Base-by-base conservation (phyloP, 768 basidiomycete species). In the Leccinum olivaceopallidum region DNA sequence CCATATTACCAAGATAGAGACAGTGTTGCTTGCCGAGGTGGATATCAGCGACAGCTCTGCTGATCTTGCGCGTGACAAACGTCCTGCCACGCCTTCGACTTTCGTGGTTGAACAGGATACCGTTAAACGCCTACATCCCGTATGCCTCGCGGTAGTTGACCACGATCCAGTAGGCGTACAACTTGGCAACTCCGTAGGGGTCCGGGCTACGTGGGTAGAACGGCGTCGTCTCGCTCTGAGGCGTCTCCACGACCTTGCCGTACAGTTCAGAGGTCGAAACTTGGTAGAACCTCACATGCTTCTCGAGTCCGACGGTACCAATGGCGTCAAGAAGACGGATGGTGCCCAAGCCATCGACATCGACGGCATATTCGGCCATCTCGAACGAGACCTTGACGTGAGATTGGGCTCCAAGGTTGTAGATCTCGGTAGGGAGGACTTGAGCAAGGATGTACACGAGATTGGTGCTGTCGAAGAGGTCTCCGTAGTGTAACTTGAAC, bases 321-420 rank as follows among this genome's bases (percentile, higher is more conserved):
- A 98, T 88, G 57, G 95, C 95, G 69, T 98, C 96, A 60, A 98
- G 89, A 60, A 98, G 85, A 67, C 95, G 92, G 53, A 98, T 85
- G 9, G 95, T 98, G 57, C 95, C 95, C 44, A 98, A 82, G 8
- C 89, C 95, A 68, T 98, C 95, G 54, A 98, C 95, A 70, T 98
- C 96, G 58, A 92, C 95, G 0, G 96, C 98, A 79, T 98, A 98
- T 77, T 98, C 95, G 26, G 95, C 93, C 94, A 98, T 96, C 76
- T 98, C 96, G 75, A 98, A 98, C 28, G 95, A 97, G 65, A 98
- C 95, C 76, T 98, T 98, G 80, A 98, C 95, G 79, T 98, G 95
- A 48, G 92, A 94, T 75, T 98, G 95, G 16, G 95, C 95, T 49
- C 94, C 95, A 56, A 98, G 88, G 76, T 98, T 98, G 85, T 97